These are phyloP conservation scores for Mortierella sp. DNA, from an alignment of 371 early-diverging fungal species.

Conservation along the genomic window DNA sequence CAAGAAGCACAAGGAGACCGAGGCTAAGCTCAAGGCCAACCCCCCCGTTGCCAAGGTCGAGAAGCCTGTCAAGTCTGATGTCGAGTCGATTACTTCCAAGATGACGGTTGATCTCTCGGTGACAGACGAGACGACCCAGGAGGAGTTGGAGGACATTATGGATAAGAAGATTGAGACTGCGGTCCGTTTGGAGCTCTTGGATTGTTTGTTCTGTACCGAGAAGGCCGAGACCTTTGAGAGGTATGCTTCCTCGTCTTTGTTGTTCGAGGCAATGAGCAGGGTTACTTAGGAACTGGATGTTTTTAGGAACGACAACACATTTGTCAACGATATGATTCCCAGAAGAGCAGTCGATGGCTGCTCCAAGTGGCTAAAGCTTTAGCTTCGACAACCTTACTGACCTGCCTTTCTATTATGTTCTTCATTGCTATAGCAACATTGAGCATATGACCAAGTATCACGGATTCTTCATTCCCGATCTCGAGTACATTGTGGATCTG, in stretches of 20 bases:
- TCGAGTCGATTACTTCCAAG: conserved; percentile 62
- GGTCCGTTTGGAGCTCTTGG: conserved; percentile 72
- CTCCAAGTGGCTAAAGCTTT: neutral
- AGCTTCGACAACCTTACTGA: neutral
- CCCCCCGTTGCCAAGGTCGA: conserved; percentile 57
- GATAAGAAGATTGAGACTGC: conserved; percentile 82
- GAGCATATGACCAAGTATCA: conserved; percentile 93
- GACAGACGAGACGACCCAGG: conserved; percentile 66
- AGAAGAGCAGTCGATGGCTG: neutral
- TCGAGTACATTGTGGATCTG: conserved; percentile 92
- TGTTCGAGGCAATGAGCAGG: neutral
- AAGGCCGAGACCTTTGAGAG: conserved; percentile 76
- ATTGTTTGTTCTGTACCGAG: conserved; percentile 90
- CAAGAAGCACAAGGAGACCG: conserved; percentile 93
- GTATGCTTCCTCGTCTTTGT: conserved; percentile 1
- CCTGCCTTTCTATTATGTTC: neutral
- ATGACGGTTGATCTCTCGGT: conserved; percentile 66
- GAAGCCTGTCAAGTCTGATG: conserved; percentile 61
- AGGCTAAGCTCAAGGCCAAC: conserved; percentile 61
- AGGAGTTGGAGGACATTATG: conserved; percentile 72
- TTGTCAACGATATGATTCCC: neutral
- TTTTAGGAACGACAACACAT: neutral
- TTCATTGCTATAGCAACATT: conserved; percentile 69
- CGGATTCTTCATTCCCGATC: conserved; percentile 96
- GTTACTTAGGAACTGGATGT: neutral